A percentile compares a stretch with the other conserved stretches of the same genome.
phyloP scores from a whole-genome alignment of 106 monocot species.

The Xerophyta viscosa region DNA sequence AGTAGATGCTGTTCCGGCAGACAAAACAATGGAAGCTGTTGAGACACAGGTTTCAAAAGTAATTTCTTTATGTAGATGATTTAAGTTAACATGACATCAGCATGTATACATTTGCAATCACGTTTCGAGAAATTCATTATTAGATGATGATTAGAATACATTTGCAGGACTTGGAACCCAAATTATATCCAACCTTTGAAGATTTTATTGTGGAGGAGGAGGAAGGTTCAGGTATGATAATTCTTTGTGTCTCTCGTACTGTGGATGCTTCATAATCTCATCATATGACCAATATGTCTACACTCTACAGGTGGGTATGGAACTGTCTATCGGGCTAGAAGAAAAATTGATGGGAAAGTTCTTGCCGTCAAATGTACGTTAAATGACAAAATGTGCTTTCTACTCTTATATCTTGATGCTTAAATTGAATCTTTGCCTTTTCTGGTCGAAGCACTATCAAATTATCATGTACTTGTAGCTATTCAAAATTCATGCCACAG shows the following conservation, averaged over 20 bases:
- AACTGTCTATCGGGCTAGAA: conserved; percentile 78
- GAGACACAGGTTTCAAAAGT: conserved; percentile 33
- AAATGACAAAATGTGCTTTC: background rate
- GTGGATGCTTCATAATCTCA: background rate
- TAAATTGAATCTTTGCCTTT: too few species aligned
- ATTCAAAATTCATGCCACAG: too few species aligned
- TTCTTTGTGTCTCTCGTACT: background rate
- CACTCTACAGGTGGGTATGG: conserved; percentile 83
- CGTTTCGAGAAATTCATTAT: too few species aligned
- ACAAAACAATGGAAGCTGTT: conserved; percentile 29
- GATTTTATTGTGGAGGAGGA: conserved; percentile 81
- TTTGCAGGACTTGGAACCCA: conserved; percentile 50
- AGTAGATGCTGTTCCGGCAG: conserved; percentile 9
- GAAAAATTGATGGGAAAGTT: conserved; percentile 77
- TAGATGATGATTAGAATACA: background rate
- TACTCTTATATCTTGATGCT: background rate
- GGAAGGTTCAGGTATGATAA: conserved; percentile 84
- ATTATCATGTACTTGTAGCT: too few species aligned
- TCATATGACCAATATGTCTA: too few species aligned
- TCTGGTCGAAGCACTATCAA: too few species aligned
- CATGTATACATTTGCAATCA: too few species aligned
- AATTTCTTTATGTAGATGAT: background rate
- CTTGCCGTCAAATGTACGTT: conserved; percentile 94
- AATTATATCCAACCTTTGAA: conserved; percentile 62
- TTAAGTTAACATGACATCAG: background rate